Percentiles rank a stretch among this genome's conserved stretches.
Evolutionary conservation across 1,284 basidiomycete genomes (phyloP).

Genomic region (Cutaneotrichosporon cavernicola): DNA sequence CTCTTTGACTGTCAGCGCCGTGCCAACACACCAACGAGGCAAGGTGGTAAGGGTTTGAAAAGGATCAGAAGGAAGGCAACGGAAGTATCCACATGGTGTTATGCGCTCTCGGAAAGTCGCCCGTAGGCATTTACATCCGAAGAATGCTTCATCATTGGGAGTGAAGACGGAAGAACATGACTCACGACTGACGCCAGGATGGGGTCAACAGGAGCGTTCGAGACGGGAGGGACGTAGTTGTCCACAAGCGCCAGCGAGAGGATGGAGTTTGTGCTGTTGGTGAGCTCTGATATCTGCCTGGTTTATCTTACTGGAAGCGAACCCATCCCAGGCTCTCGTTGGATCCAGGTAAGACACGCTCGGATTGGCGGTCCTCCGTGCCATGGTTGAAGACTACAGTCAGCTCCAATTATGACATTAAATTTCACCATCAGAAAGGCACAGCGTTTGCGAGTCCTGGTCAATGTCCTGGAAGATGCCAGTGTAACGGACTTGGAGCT

Average conservation of each 20-base stretch:
- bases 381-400: constrained; percentile 48
- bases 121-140: constrained; percentile 49
- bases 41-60: background rate
- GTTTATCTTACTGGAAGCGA: constrained; percentile 71
- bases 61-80: constrained; percentile 54
- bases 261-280: constrained; percentile 48
- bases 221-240: constrained; percentile 42
- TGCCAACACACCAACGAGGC: background rate
- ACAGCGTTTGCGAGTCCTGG: constrained; percentile 48
- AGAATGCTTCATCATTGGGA: constrained; percentile 51
- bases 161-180: constrained; percentile 12
- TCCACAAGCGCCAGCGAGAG: constrained; percentile 46
- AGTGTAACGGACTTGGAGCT: constrained; percentile 48
- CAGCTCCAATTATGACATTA: background rate
- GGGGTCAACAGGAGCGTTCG: constrained; percentile 38
- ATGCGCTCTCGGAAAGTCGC: constrained; percentile 52
- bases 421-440: constrained; percentile 44
- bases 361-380: constrained; percentile 45
- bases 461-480: constrained; percentile 50
- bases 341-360: constrained; percentile 37
- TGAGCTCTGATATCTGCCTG: background rate
- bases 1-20: background rate
- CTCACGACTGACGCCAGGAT: constrained; percentile 49
- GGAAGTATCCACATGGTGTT: constrained; percentile 51
- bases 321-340: constrained; percentile 53